These are phyloP conservation scores for Neopestalotiopsis sp. DNA, from an alignment of 2,329 filamentous ascomycete genomes.

Conservation along the genomic window DNA sequence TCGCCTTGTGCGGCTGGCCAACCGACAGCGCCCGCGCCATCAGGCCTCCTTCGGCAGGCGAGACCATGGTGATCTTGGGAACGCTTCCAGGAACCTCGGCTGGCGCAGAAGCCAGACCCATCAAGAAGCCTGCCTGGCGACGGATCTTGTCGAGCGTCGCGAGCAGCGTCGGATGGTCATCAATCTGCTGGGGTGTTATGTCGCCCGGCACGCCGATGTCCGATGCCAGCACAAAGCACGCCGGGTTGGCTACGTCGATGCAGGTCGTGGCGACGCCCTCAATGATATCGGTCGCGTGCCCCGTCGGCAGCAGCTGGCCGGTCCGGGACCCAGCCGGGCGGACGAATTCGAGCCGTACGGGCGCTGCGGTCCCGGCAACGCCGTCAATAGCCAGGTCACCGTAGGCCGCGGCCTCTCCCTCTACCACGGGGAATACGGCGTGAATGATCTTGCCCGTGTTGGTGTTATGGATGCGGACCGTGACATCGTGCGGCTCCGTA, in stretches of 20 bases:
- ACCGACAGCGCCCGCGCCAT: constrained; percentile 56
- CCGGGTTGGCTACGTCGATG: constrained; percentile 68
- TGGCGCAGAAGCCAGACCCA: constrained; percentile 62
- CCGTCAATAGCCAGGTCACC: constrained; percentile 69
- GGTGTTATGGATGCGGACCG: constrained; percentile 70
- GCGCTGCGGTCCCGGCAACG: constrained; percentile 61
- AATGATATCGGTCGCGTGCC: constrained; percentile 56
- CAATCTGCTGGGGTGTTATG: constrained; percentile 59
- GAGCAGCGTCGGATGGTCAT: constrained; percentile 48
- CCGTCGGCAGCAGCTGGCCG: constrained; percentile 64
- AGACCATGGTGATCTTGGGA: constrained; percentile 68
- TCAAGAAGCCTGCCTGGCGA: constrained; percentile 58
- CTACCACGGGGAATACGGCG: constrained; percentile 58
- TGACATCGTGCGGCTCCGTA: constrained; percentile 43
- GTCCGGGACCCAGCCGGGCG: constrained; percentile 69
- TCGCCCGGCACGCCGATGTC: constrained; percentile 55
- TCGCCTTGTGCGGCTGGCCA: constrained; percentile 60
- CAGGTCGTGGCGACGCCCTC: constrained; percentile 57
- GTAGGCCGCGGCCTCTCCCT: constrained; percentile 49
- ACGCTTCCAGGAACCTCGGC: constrained; percentile 48
- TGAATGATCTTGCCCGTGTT: constrained; percentile 71
- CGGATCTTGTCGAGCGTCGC: constrained; percentile 60
- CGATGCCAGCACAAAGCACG: constrained; percentile 62
- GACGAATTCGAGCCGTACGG: constrained; percentile 65
- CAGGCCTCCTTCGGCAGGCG: constrained; percentile 41